Evolutionary conservation across 2,329 filamentous ascomycete genomes (phyloP), one percentile per base, ranked within the genome.

Genomic region (Aspergillus brasiliensis): DNA sequence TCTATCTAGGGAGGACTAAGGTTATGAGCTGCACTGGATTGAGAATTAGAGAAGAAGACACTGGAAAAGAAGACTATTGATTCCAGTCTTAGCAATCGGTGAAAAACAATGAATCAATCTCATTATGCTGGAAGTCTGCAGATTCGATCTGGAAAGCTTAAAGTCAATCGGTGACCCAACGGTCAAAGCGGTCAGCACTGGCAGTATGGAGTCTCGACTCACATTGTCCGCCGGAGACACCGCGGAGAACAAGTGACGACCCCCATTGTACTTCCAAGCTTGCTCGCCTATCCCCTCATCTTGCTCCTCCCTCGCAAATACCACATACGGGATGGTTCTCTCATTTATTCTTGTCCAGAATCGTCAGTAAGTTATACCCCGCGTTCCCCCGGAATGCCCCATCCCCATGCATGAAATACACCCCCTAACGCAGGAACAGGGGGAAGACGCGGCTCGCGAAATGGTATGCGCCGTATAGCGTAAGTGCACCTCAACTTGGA

Each of bases 401-500:
- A 6, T 8, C 10, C 13, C 5, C 25, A 37, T 25, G 23, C 27
- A 37, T 13, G 4, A n/a, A 34, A n/a, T 49, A 59, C 31, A 34
- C 55, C 68, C 69, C 59, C 75, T 60, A 67, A 17, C 31, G 34
- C 60, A 55, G 51, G 62, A 67, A 67, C 64, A 97, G 94, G 85
- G 95, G 95, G 80, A 99, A 99, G 83, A 99, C 95, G 70, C 91
- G 95, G 70, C 86, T 99, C 66, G 95, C 95, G 66, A 99, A 99
- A 82, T 99, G 94, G 94, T 99, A 99, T 83, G 91, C 91, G 68
- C 94, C 95, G 63, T 99, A 97, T 83, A 96, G 88, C 80, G 84
- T 86, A 77, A 76, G 83, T 76, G 23, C 11, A 42, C 27, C 37
- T 48, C 13, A 54, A 42, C 4, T 10, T 19, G 8, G 15, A 10